These are phyloP conservation scores for Copromyces sp. DNA, from an alignment of 495 filamentous ascomycete genomes.

Conservation along the genomic window DNA sequence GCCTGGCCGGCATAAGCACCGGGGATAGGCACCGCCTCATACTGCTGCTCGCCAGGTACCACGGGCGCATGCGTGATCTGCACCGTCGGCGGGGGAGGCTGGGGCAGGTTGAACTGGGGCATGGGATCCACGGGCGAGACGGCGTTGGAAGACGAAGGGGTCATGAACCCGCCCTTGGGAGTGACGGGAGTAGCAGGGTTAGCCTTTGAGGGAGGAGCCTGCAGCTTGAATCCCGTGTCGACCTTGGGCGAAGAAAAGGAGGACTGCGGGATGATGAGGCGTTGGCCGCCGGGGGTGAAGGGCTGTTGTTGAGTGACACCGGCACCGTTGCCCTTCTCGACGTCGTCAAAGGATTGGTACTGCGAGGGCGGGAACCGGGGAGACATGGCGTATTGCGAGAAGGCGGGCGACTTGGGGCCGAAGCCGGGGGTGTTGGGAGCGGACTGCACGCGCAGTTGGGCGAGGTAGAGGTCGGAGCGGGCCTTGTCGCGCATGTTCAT, in stretches of 20 bases:
- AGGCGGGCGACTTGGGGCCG: conserved; percentile 50
- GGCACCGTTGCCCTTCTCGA: conserved; percentile 28
- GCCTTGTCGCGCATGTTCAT: conserved; percentile 95
- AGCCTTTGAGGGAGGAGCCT: conserved; percentile 69
- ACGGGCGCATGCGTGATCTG: conserved; percentile 37
- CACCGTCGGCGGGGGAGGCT: conserved; percentile 11
- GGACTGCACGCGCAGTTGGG: conserved; percentile 83
- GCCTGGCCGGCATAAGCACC: conserved; percentile 46
- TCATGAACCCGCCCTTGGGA: conserved; percentile 50
- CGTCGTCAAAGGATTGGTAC: conserved; percentile 38
- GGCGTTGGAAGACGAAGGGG: conserved; percentile 17
- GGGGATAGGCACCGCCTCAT: conserved; percentile 58
- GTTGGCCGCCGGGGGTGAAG: conserved; percentile 36
- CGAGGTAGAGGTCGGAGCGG: conserved; percentile 88
- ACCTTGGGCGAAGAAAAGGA: conserved; percentile 28
- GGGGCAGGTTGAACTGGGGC: conserved; percentile 12
- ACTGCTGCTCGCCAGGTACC: conserved; percentile 53
- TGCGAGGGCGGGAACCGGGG: conserved; percentile 43
- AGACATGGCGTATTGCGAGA: conserved; percentile 41
- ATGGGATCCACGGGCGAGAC: conserved; percentile 1
- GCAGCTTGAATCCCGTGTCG: conserved; percentile 61
- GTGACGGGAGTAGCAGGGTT: conserved; percentile 63
- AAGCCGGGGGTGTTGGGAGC: conserved; percentile 92
- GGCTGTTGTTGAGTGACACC: conserved; percentile 12
- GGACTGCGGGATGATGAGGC: conserved; percentile 34